These are phyloP conservation scores for Amanita muscaria DNA, from an alignment of 768 basidiomycete species.

Conservation along the genomic window DNA sequence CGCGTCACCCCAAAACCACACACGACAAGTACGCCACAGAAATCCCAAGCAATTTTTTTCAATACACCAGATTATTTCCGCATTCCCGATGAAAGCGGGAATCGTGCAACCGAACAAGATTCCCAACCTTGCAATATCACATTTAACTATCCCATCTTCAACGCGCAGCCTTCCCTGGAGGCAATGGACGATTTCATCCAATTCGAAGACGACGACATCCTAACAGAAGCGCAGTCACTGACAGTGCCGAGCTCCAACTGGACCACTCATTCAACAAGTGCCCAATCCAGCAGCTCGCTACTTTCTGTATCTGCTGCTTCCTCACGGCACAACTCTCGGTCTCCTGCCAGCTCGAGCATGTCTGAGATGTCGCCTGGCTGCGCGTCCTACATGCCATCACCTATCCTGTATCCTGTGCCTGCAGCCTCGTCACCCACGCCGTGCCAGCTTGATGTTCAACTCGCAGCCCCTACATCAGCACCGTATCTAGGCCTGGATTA, in stretches of 20 bases:
- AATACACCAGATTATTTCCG: constrained; percentile 4
- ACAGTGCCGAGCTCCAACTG: neutral
- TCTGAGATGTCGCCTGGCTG: neutral
- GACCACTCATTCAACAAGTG: neutral
- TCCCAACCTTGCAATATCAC: neutral
- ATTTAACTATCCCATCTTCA: neutral
- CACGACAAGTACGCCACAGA: neutral
- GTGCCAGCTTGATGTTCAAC: neutral
- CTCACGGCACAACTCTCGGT: neutral
- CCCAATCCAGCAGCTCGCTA: neutral
- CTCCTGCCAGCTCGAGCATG: neutral
- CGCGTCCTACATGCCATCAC: neutral
- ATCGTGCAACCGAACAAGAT: neutral
- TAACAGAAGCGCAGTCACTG: neutral
- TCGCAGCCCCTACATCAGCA: neutral
- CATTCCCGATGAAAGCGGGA: no score
- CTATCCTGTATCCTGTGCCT: neutral
- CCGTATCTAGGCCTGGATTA: neutral
- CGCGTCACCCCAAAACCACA: constrained; percentile 5
- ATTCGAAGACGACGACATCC: constrained; percentile 1
- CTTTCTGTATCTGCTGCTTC: neutral
- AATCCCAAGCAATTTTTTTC: neutral
- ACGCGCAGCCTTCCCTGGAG: neutral
- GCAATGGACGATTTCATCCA: neutral
- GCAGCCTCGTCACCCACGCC: neutral